Conservation (phyloP, 2,329 filamentous ascomycete genomes). For the Fusarium lateritium region DNA sequence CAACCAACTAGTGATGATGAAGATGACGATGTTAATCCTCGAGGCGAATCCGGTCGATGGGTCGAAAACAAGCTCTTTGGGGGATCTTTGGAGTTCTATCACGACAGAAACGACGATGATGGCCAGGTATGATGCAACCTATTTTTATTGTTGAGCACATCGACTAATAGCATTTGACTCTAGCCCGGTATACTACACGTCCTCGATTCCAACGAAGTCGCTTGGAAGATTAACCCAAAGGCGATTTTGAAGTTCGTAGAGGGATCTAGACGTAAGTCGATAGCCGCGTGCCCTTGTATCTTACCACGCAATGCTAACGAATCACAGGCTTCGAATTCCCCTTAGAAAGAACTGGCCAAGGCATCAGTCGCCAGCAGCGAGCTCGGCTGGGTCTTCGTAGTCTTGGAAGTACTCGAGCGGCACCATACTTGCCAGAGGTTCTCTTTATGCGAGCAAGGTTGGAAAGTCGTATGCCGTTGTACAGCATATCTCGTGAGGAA, state of each 20-base stretch:
- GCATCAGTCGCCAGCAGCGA: neutral
- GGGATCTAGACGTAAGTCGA: neutral
- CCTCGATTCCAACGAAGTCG: no score
- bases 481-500: constrained; percentile 5
- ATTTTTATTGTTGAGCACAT: no score
- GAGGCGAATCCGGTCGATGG: no score
- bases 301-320: no score
- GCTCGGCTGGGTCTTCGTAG: neutral
- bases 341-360: neutral
- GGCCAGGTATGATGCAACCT: neutral
- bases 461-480: neutral
- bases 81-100: constrained; percentile 25
- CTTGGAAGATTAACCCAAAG: no score
- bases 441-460: constrained; percentile 8
- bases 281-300: neutral
- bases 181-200: no score
- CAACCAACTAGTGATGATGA: no score
- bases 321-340: neutral
- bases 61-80: constrained; percentile 1
- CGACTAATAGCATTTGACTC: no score
- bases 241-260: neutral
- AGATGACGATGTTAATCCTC: no score
- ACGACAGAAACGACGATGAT: constrained; percentile 11
- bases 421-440: neutral
- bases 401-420: neutral